These are phyloP conservation scores for Salix viminalis DNA, from an alignment of 345 rosid genomes.

Conservation along the genomic window DNA sequence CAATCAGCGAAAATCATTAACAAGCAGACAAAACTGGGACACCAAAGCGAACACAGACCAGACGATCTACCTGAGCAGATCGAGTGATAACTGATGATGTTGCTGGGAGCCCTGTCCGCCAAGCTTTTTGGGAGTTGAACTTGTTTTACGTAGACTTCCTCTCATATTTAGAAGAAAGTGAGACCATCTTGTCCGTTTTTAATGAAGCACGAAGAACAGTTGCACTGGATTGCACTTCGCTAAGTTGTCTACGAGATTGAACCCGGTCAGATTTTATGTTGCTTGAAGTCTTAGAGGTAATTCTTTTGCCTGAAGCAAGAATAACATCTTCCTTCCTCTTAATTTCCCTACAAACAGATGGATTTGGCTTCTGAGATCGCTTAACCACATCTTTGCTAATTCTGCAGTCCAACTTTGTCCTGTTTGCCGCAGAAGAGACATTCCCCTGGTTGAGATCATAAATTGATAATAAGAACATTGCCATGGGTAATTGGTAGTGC, in stretches of 20 bases:
- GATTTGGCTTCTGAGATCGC: slow-evolving; percentile 4
- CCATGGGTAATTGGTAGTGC: neutral
- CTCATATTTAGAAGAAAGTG: neutral
- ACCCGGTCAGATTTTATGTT: neutral
- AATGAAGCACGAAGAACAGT: neutral
- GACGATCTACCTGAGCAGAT: slow-evolving; percentile 12
- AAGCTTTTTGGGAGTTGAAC: neutral
- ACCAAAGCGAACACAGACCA: neutral
- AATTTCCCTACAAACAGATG: neutral
- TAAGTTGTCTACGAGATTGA: neutral
- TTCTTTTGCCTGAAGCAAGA: slow-evolving; percentile 1
- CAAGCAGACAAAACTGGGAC: neutral
- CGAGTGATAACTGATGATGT: slow-evolving; percentile 1
- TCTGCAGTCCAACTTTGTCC: slow-evolving; percentile 2
- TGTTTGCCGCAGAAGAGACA: neutral
- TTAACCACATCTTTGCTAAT: slow-evolving; percentile 1
- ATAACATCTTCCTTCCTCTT: neutral
- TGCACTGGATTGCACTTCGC: neutral
- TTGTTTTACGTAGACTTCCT: neutral
- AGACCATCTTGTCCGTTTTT: neutral
- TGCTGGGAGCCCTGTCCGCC: neutral
- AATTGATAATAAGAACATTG: neutral
- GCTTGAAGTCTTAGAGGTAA: slow-evolving; percentile 1
- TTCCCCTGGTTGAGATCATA: slow-evolving; percentile 8
- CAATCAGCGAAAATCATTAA: neutral